Percentiles rank a stretch among this genome's conserved stretches.
These are phyloP conservation scores for Keithomyces neogunnii DNA, from an alignment of 2,329 filamentous ascomycete species.

Conservation along the genomic window DNA sequence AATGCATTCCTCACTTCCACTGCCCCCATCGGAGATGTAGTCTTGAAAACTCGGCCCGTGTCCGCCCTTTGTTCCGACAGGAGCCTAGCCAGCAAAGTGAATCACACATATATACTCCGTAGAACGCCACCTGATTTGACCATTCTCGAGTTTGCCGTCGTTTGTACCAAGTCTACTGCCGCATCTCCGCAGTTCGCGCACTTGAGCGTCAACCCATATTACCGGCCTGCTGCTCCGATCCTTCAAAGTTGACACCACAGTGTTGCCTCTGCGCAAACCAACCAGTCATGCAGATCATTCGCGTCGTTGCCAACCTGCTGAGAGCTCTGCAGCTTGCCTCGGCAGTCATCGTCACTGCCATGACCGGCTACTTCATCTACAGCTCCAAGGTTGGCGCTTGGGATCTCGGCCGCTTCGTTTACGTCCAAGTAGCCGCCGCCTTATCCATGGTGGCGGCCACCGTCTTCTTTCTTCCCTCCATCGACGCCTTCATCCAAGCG, in stretches of 20 bases:
- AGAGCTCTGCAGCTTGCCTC: constrained; percentile 45
- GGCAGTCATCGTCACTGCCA: constrained; percentile 54
- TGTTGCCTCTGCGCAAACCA: neutral
- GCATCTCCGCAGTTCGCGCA: neutral
- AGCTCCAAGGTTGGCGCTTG: constrained; percentile 32
- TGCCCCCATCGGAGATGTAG: too few relatives aligned
- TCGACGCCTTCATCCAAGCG: constrained; percentile 53
- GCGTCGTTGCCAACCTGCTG: constrained; percentile 12
- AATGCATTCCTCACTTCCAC: too few relatives aligned
- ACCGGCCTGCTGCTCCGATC: neutral
- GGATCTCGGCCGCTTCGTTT: constrained; percentile 54
- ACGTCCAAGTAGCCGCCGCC: constrained; percentile 58
- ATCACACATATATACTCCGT: too few relatives aligned
- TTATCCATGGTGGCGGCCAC: constrained; percentile 54
- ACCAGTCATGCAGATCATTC: constrained; percentile 1
- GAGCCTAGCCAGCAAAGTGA: too few relatives aligned
- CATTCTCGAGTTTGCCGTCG: too few relatives aligned
- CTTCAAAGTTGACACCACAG: neutral
- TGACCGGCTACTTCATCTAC: constrained; percentile 54
- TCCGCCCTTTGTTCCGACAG: too few relatives aligned
- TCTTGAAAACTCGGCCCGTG: too few relatives aligned
- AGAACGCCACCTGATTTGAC: too few relatives aligned
- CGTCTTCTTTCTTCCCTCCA: constrained; percentile 61
- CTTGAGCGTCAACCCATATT: neutral
- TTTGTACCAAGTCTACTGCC: too few relatives aligned